These are phyloP conservation scores for Staphylotrichum tortipilum DNA, from an alignment of 495 filamentous ascomycete genomes.

Conservation along the genomic window DNA sequence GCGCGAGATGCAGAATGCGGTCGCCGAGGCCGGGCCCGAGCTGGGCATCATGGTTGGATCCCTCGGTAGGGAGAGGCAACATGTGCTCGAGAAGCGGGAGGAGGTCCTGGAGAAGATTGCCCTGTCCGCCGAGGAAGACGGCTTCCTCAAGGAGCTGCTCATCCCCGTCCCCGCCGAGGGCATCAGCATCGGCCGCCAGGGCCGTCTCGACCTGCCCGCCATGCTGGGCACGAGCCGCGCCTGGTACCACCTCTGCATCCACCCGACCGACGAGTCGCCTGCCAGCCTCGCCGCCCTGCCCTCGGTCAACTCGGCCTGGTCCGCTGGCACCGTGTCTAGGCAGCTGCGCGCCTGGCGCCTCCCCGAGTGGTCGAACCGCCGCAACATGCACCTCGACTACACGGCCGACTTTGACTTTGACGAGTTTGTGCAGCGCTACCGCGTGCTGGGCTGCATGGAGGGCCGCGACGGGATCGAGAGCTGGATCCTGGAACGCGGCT, in stretches of 20 bases:
- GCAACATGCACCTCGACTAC: conserved; percentile 89
- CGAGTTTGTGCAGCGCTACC: conserved; percentile 78
- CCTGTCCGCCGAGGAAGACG: conserved; percentile 68
- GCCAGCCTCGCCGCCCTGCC: conserved; percentile 54
- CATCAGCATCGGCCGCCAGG: conserved; percentile 60
- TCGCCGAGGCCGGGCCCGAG: conserved; percentile 70
- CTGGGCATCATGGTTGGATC: conserved; percentile 65
- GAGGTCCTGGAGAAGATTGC: conserved; percentile 78
- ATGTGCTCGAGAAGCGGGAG: conserved; percentile 72
- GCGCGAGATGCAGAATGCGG: conserved; percentile 74
- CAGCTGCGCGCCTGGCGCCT: conserved; percentile 89
- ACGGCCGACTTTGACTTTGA: conserved; percentile 94
- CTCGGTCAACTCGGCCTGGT: conserved; percentile 67
- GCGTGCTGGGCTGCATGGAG: conserved; percentile 75
- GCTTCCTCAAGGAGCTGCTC: conserved; percentile 74
- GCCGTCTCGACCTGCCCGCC: conserved; percentile 63
- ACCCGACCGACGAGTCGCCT: conserved; percentile 82
- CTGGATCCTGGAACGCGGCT: conserved; percentile 91
- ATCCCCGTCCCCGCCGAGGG: conserved; percentile 70
- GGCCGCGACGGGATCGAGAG: conserved; percentile 89
- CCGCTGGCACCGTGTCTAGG: conserved; percentile 80
- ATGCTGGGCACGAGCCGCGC: conserved; percentile 72
- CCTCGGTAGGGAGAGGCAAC: conserved; percentile 61
- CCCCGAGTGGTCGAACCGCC: conserved; percentile 91
- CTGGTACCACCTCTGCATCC: conserved; percentile 90